phyloP scores from a whole-genome alignment of 2,329 filamentous ascomycete genomes.

The Botrytis paeoniae region DNA sequence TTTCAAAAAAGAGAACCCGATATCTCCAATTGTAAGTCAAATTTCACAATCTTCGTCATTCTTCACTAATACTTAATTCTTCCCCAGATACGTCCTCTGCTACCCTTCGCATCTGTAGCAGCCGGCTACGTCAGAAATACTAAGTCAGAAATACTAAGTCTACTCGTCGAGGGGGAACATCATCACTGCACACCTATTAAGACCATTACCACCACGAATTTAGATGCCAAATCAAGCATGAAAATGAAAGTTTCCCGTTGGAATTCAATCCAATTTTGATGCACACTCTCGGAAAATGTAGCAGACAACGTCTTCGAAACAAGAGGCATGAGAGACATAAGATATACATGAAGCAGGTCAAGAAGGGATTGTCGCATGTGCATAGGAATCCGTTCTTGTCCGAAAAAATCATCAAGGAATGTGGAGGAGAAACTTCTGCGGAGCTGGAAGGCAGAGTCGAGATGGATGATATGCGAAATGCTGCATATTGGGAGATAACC shows the following conservation, averaged over 20 bases:
- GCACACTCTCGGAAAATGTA: background rate
- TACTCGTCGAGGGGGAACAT: background rate
- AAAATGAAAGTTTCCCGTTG: background rate
- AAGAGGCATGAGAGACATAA: background rate
- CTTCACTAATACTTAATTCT: background rate
- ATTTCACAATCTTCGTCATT: background rate
- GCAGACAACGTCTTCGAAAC: background rate
- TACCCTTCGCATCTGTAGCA: background rate
- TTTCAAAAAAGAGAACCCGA: background rate
- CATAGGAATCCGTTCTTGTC: background rate
- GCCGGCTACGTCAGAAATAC: background rate
- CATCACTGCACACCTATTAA: slow-evolving; percentile 3
- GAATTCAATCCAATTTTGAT: background rate
- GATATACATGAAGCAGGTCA: too few relatives aligned
- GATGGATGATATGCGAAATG: background rate
- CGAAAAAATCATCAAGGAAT: background rate
- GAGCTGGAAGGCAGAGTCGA: background rate
- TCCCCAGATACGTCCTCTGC: background rate
- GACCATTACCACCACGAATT: background rate
- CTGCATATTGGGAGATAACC: background rate
- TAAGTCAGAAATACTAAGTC: too few relatives aligned
- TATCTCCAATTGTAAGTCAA: background rate
- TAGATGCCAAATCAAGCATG: background rate
- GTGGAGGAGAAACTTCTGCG: background rate
- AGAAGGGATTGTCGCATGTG: background rate